Percentiles rank a stretch among this genome's conserved stretches.
Conservation (phyloP, 176 grass and related monocot species). For the sorghum (Sorghum bicolor) region DNA sequence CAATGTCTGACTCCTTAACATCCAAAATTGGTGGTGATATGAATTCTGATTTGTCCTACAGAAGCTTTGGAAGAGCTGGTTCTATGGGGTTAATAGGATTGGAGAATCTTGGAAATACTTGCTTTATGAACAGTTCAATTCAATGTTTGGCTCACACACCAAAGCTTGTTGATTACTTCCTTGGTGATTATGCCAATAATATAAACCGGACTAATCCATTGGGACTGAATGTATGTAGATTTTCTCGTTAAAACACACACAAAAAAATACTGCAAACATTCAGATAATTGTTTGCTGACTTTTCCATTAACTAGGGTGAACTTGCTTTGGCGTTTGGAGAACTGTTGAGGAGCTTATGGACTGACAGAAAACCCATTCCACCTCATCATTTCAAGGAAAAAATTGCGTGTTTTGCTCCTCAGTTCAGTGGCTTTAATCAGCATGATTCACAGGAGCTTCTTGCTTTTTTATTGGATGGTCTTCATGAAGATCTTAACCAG, state of each 20-base stretch:
- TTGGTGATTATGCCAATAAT: conserved; percentile 77
- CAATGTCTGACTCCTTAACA: conserved; percentile 63
- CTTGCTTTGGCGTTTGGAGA: conserved; percentile 98
- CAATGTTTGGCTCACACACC: conserved; percentile 93
- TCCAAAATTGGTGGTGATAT: conserved; percentile 56
- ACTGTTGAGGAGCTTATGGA: conserved; percentile 78
- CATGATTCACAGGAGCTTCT: conserved; percentile 99
- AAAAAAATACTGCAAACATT: neutral
- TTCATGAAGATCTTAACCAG: conserved; percentile 96
- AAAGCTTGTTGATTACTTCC: conserved; percentile 88
- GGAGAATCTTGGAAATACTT: conserved; percentile 97
- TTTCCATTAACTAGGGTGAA: conserved; percentile 66
- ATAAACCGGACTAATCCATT: conserved; percentile 84
- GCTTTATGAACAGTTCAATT: conserved; percentile 98
- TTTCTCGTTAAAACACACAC: neutral
- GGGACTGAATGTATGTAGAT: conserved; percentile 79
- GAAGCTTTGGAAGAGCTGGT: conserved; percentile 47
- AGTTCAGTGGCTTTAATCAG: conserved; percentile 94
- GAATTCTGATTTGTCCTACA: conserved; percentile 42
- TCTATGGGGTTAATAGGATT: conserved; percentile 76
- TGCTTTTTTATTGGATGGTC: conserved; percentile 96
- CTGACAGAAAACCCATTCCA: conserved; percentile 53
- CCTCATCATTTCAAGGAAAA: conserved; percentile 82
- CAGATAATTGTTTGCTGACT: conserved; percentile 17
- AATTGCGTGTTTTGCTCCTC: conserved; percentile 88